Evolutionary conservation across 192 early-diverging fungal genomes (phyloP), one percentile per base, ranked within the genome.

Genomic region (Coemansia brasiliensis): DNA sequence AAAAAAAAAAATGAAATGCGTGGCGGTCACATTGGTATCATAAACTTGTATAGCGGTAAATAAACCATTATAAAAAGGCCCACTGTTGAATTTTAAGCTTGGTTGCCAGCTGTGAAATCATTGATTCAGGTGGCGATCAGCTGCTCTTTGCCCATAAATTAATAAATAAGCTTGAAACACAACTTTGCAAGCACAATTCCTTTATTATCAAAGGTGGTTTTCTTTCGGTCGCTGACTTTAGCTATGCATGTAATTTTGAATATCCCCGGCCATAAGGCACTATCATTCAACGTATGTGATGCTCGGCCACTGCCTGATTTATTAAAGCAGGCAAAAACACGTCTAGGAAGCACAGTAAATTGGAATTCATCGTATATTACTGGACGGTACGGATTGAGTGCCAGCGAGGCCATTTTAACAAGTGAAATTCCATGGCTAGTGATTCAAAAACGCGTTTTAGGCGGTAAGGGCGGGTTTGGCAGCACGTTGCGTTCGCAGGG

Each of bases 391-490:
- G 75, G 75, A 1, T 35, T 68, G 11, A 55, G 53, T 3, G 58
- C 52, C 2, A n/a, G 18, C 11, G 69, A 71, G 29, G 37, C 65
- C 5, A 45, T 79, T 11, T 25, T 39, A 15, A 4, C 21, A 17
- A n/a, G 13, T 15, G 32, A 35, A 8, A 25, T 24, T 9, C 48
- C 40, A 25, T 66, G 75, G 64, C 58, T 79, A 13, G 39, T 52
- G 5, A 37, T 79, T 39, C 61, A 45, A 3, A 48, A 54, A 13
- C 69, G 75, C 1, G 9, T 93, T 15, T 56, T 69, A 4, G 94
- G 94, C 22, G 94, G 94, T n/a, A 96, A 96, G 55, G 97, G 97
- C 38, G 97, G 97, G 16, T 99, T 99, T 69, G 97, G 97, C 13
- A 89, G 86, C 59, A 92, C 92, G 82, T 75, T 99, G 60, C 85